Conservation (phyloP, 345 rosid genomes). For the Carallia brachiata region DNA sequence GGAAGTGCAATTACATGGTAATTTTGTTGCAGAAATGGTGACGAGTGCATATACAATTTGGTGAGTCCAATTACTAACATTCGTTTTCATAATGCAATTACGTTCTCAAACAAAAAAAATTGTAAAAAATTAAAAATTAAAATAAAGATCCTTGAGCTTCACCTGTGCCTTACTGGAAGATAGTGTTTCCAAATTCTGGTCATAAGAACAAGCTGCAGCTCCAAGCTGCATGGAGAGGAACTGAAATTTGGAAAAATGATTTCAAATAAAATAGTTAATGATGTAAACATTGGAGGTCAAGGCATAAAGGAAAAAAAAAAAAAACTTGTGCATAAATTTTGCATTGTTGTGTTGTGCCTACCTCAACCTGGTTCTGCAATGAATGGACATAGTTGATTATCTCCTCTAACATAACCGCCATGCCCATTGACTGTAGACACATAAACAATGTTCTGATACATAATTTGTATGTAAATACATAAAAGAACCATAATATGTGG, state of each 20-base stretch:
- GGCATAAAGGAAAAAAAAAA: not conserved
- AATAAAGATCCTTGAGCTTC: not conserved
- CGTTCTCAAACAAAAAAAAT: not conserved
- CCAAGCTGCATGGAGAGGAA: constrained; percentile 59
- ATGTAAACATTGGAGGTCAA: not conserved
- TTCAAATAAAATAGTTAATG: not conserved
- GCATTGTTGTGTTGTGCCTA: not conserved
- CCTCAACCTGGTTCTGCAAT: constrained; percentile 38
- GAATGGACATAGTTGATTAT: constrained; percentile 34
- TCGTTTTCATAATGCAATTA: no score
- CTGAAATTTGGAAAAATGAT: constrained; percentile 25
- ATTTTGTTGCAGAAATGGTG: not conserved
- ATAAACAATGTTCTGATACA: not conserved
- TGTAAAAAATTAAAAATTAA: not conserved
- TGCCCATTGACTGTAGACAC: constrained; percentile 28
- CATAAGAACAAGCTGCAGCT: constrained; percentile 36
- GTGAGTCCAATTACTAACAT: no score
- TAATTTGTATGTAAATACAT: not conserved
- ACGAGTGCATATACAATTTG: not conserved
- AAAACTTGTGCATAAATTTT: not conserved
- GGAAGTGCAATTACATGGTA: not conserved
- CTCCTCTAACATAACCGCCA: constrained; percentile 35
- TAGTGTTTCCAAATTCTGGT: constrained; percentile 14
- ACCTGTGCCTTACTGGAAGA: constrained; percentile 34
- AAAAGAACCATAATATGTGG: no score